These are phyloP conservation scores for Ceratobasidium sp. DNA, from an alignment of 1,284 basidiomycete genomes.

Conservation along the genomic window DNA sequence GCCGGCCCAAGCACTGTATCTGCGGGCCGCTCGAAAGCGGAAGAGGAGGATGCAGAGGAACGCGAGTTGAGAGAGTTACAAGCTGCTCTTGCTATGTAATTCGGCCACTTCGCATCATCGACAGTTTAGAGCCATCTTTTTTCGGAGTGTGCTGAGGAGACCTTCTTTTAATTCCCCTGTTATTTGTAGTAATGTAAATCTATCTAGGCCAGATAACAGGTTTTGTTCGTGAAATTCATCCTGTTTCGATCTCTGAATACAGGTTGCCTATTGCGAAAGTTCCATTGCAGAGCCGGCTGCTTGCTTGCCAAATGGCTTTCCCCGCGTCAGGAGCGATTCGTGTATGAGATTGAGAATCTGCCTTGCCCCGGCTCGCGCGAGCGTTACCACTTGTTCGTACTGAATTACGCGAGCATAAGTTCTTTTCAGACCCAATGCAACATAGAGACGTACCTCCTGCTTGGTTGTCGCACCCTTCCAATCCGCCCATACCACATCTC, in stretches of 20 bases:
- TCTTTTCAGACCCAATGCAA: background rate
- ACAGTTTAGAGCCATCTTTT: background rate
- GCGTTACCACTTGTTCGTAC: conserved; percentile 6
- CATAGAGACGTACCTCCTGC: conserved; percentile 32
- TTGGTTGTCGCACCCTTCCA: conserved; percentile 36
- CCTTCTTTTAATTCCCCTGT: conserved; percentile 32
- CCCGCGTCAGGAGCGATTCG: background rate
- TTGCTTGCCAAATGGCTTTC: background rate
- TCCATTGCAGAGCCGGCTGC: conserved; percentile 8
- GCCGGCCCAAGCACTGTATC: conserved; percentile 41
- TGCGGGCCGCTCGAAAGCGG: conserved; percentile 48
- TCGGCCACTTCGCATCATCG: background rate
- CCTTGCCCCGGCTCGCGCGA: conserved; percentile 21
- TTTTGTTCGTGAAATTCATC: conserved; percentile 26
- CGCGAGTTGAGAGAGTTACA: conserved; percentile 91
- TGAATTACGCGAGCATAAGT: background rate
- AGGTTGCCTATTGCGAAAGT: background rate
- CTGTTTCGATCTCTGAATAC: background rate
- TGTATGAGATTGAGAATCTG: conserved; percentile 3
- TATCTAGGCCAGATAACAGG: conserved; percentile 31
- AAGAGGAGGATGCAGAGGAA: conserved; percentile 91
- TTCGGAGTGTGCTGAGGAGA: background rate
- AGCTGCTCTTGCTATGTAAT: conserved; percentile 85
- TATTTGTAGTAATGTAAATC: conserved; percentile 35
- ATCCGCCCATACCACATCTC: conserved; percentile 40